Base-by-base conservation (phyloP, 176 grass and related monocot species). In the Dactylis glomerata region DNA sequence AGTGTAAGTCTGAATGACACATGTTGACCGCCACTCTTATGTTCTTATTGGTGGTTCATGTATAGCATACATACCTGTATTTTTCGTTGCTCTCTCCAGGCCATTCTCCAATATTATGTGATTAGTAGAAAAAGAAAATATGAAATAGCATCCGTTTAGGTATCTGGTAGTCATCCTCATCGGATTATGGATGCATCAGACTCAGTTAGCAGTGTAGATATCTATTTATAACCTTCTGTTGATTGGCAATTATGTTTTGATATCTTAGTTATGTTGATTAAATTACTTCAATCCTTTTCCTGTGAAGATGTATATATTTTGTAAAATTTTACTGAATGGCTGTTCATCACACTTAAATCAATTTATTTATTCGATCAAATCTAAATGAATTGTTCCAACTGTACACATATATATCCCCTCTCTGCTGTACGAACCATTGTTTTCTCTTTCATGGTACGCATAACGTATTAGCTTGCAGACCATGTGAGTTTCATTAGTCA, bases 161-260 rank as follows among this genome's bases (percentile, higher is more conserved):
- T 74, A 31, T 52, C 30, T 10, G 13, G 14, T 80, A 30, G 19
- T 55, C 6, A 52, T 54, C 63, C 11, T 22, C 17, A 67, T 11
- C 32, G 32, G 12, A 67, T 24, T 78, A 45, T 33, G 3, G 78
- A 85, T 69, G 62, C 24, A 85, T 65, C 16, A 80, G 45, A 67
- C 55, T 59, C 14, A 31, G 2, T 46, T 81, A 32, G 47, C 33
- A 27, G n/a, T 47, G 64, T 69, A 50, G 46, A 7, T 38, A 31
- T 82, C 20, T 70, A 37, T 41, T 56, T 71, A 56, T 42, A 27
- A 71, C 50, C 24, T 41, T 47, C 6, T 28, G 50, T 34, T 10
- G 50, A 57, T 46, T 71, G 70, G 28, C 20, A 67, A 67, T 76
- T 10, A 47, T 84, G 64, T 78, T 17, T 13, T 73, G 74, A 57